Conservation (phyloP, 192 early-diverging fungal species). For the Chytriomyces hyalinus region DNA sequence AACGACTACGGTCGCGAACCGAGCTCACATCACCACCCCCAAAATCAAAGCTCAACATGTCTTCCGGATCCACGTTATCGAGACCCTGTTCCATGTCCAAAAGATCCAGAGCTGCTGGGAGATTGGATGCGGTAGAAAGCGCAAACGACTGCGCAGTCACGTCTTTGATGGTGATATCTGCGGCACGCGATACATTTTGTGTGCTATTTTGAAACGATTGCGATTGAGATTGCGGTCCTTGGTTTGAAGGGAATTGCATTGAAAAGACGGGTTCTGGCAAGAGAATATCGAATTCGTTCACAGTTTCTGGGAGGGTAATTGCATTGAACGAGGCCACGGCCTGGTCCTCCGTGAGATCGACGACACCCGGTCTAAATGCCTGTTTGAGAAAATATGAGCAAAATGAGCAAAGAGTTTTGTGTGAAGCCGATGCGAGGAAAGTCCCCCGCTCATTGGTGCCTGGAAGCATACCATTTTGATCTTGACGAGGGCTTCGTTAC, state of each 20-base stretch:
- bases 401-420: background rate
- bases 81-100: conserved; percentile 27
- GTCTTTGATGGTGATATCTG: conserved; percentile 73
- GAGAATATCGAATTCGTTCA: conserved; percentile 92
- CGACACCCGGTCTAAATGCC: conserved; percentile 80
- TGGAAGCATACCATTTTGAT: conserved; percentile 83
- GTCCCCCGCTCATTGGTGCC: background rate
- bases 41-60: conserved; percentile 47
- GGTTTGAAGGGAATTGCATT: conserved; percentile 17
- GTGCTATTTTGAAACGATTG: background rate
- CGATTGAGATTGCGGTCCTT: background rate
- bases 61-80: conserved; percentile 34
- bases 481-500: conserved; percentile 91
- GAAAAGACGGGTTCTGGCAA: conserved; percentile 72
- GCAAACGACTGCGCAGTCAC: background rate
- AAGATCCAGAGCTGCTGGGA: background rate
- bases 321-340: conserved; percentile 73
- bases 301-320: conserved; percentile 85
- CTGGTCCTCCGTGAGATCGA: conserved; percentile 81
- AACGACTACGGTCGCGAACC: background rate
- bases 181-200: conserved; percentile 62
- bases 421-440: background rate
- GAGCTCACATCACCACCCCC: background rate
- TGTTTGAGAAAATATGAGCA: conserved; percentile 32
- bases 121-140: background rate